Percentiles rank a stretch among this genome's conserved stretches.
These are phyloP conservation scores for Acorus calamus DNA, from an alignment of 106 monocot species.

Conservation along the genomic window DNA sequence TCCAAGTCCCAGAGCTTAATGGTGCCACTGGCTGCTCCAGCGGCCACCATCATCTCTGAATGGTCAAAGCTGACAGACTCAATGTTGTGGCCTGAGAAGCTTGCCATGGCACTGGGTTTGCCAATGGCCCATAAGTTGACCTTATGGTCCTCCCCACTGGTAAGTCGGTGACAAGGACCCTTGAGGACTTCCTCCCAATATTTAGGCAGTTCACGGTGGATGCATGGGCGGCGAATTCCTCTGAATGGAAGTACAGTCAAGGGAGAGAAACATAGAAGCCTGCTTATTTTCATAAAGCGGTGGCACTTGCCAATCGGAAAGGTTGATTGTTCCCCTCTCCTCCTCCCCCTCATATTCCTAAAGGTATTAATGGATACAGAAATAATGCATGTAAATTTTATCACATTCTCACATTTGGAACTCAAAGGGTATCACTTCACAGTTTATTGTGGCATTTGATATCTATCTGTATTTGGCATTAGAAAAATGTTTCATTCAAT, in stretches of 20 bases:
- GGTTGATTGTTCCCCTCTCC: too few species aligned
- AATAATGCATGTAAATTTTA: too few species aligned
- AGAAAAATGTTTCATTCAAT: too few species aligned
- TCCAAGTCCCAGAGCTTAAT: constrained; percentile 96
- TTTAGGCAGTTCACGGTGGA: constrained; percentile 95
- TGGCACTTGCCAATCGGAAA: background rate
- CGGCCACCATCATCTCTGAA: constrained; percentile 79
- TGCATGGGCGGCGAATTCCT: constrained; percentile 96
- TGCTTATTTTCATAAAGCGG: constrained; percentile 1
- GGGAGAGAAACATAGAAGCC: constrained; percentile 4
- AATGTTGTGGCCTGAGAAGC: constrained; percentile 75
- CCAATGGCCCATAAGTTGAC: constrained; percentile 99
- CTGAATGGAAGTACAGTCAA: constrained; percentile 47
- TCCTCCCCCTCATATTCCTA: too few species aligned
- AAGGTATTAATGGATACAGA: too few species aligned
- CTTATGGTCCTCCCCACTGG: constrained; percentile 96
- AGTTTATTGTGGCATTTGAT: too few species aligned
- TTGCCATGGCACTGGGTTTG: constrained; percentile 91
- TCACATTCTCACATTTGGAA: too few species aligned
- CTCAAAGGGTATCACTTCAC: too few species aligned
- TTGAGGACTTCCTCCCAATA: constrained; percentile 83
- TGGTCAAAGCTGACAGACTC: constrained; percentile 93
- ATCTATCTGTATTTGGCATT: too few species aligned
- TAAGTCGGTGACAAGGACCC: constrained; percentile 92
- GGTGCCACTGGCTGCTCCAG: constrained; percentile 91